Percentiles rank a stretch among this genome's conserved stretches.
Evolutionary conservation across 495 filamentous ascomycete genomes (phyloP).

Genomic region (Talaromyces nanjingensis): DNA sequence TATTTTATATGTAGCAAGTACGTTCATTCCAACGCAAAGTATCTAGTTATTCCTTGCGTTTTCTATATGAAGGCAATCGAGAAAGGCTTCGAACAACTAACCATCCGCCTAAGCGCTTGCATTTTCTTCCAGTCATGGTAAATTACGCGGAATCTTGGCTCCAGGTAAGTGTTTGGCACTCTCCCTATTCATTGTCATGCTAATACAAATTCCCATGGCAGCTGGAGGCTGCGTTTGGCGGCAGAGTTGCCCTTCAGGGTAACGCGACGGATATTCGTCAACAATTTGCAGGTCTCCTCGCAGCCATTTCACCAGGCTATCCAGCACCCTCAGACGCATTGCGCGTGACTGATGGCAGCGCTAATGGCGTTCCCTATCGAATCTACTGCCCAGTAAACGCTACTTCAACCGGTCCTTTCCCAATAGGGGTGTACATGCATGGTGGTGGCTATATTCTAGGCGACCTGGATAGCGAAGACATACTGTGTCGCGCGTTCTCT

Average conservation of each 20-base stretch:
- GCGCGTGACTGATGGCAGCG: neutral
- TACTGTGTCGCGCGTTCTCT: conserved; percentile 18
- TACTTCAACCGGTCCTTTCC: conserved; percentile 6
- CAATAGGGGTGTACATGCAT: conserved; percentile 52
- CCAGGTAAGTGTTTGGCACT: neutral
- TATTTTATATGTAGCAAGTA: neutral
- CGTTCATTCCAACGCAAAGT: neutral
- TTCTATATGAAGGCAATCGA: neutral
- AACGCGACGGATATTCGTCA: neutral
- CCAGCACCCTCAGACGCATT: neutral
- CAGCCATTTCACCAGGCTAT: neutral
- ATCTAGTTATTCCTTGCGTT: neutral
- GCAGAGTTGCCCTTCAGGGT: neutral
- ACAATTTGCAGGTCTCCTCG: neutral
- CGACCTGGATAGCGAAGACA: conserved; percentile 10
- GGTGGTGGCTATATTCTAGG: conserved; percentile 47
- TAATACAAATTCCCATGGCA: neutral
- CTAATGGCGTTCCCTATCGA: neutral
- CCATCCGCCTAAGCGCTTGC: neutral
- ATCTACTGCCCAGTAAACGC: neutral
- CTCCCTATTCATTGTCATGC: neutral
- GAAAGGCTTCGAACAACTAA: neutral
- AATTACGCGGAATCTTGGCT: neutral
- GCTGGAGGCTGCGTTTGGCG: neutral
- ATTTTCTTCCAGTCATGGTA: neutral